Evolutionary conservation across 2,329 filamentous ascomycete genomes (phyloP).

Genomic region (Trichophyton verrucosum): DNA sequence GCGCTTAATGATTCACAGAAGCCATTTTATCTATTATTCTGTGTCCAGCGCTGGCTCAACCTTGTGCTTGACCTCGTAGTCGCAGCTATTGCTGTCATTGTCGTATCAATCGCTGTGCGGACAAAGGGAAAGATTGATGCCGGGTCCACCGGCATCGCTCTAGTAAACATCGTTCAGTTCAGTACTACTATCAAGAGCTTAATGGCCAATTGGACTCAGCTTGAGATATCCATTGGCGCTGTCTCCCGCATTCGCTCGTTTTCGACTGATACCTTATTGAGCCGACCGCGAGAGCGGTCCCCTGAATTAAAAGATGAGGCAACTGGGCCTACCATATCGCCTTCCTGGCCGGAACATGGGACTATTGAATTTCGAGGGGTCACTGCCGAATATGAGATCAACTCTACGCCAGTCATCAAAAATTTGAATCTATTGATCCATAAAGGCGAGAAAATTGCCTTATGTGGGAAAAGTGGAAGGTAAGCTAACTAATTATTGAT

Average conservation of each 20-base stretch:
- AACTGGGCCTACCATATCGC: neutral
- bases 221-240: constrained; percentile 14
- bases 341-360: neutral
- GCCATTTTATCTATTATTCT: constrained; percentile 25
- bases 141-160: neutral
- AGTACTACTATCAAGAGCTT: neutral
- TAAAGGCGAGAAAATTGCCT: constrained; percentile 10
- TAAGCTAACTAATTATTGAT: neutral
- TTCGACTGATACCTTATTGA: neutral
- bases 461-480: constrained; percentile 14
- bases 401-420: constrained; percentile 4
- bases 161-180: neutral
- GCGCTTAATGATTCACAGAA: constrained; percentile 26
- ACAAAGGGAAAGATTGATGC: neutral
- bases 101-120: constrained; percentile 14
- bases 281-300: neutral
- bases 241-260: constrained; percentile 11
- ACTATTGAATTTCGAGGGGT: neutral
- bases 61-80: constrained; percentile 31
- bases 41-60: constrained; percentile 28
- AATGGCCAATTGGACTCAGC: neutral
- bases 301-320: neutral
- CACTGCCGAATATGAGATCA: neutral
- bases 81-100: constrained; percentile 10
- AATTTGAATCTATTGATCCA: constrained; percentile 9